Conservation (phyloP, 371 early-diverging fungal species). For the Syncephalis plumigaleata region DNA sequence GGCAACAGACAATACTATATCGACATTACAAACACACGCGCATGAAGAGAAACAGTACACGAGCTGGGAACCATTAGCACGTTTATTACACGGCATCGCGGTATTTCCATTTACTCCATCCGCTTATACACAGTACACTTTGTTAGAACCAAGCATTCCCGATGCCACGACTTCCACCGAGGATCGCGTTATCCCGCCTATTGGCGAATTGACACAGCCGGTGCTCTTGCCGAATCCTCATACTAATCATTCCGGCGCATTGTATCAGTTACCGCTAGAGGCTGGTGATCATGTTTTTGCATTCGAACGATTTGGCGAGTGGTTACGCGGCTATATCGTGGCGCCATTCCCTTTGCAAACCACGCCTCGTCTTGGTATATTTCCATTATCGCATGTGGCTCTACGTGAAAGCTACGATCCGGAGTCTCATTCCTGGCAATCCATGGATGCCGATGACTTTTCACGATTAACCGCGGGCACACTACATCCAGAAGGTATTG, state of each 20-base stretch:
- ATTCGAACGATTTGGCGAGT: conserved; percentile 29
- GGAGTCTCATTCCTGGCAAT: background rate
- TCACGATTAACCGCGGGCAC: background rate
- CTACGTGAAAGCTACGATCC: conserved; percentile 24
- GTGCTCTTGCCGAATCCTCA: no score
- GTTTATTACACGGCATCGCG: conserved; percentile 27
- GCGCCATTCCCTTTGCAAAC: conserved; percentile 19
- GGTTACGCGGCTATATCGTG: conserved; percentile 50
- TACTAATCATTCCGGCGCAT: background rate
- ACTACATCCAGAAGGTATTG: background rate
- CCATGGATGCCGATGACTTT: background rate
- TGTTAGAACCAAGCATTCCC: conserved; percentile 1
- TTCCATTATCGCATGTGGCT: conserved; percentile 36
- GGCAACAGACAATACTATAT: no score
- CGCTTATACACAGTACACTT: background rate
- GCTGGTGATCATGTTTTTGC: conserved; percentile 34
- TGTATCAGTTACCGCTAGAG: conserved; percentile 19
- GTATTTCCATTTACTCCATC: conserved; percentile 24
- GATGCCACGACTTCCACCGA: conserved; percentile 6
- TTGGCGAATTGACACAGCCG: background rate
- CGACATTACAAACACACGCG: no score
- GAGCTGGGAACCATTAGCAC: conserved; percentile 30
- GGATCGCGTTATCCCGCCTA: background rate
- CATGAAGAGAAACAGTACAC: no score
- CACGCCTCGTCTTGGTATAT: conserved; percentile 33